Percentiles rank a stretch among this genome's conserved stretches.
These are phyloP conservation scores for Fusarium sterilihyphosum DNA, from an alignment of 2,329 filamentous ascomycete species.

Conservation along the genomic window DNA sequence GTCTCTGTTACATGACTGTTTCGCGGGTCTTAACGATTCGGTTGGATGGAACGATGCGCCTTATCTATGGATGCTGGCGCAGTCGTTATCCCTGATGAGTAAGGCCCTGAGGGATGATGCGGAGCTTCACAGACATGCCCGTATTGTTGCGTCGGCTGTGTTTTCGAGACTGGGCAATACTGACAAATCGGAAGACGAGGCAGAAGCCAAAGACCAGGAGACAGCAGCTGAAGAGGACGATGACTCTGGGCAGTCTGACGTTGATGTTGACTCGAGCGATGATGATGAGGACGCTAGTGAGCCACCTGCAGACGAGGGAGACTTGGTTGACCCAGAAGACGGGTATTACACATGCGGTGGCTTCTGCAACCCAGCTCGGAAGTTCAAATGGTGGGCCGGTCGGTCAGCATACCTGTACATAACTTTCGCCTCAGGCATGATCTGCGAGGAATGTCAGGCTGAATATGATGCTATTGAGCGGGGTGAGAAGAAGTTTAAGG, in stretches of 20 bases:
- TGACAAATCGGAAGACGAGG: not conserved
- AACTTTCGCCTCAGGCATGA: not conserved
- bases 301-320: not conserved
- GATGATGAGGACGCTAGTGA: not conserved
- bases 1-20: not conserved
- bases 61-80: not conserved
- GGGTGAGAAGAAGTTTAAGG: not conserved
- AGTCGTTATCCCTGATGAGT: not conserved
- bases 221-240: rapidly evolving
- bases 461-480: not conserved
- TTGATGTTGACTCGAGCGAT: not conserved
- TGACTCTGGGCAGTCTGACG: not conserved
- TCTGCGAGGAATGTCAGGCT: not conserved
- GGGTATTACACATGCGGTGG: not conserved
- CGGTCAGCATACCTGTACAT: not conserved
- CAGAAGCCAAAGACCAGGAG: not conserved
- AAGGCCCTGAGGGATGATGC: not conserved
- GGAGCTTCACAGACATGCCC: not conserved
- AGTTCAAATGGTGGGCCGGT: not conserved
- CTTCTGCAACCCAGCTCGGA: not conserved
- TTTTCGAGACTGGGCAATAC: not conserved
- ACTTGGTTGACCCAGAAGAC: not conserved
- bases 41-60: conserved; percentile 3
- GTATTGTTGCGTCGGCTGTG: not conserved
- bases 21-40: not conserved